phyloP scores from a whole-genome alignment of 441 rosid species.

The Melastoma candidum region DNA sequence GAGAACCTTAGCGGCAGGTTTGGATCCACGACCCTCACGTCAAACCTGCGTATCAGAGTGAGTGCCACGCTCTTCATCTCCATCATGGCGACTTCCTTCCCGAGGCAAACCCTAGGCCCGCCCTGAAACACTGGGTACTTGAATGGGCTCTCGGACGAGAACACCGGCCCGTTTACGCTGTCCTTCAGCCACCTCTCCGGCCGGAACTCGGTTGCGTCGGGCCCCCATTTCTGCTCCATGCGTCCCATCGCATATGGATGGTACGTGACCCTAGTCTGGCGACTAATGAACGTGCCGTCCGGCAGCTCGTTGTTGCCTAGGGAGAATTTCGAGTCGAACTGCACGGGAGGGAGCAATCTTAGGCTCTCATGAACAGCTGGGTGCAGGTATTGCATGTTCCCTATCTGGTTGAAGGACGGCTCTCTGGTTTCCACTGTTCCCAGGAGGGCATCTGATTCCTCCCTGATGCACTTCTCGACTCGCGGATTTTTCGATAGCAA shows the following conservation, averaged over 20 bases:
- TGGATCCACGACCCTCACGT: not conserved
- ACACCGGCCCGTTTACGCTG: not conserved
- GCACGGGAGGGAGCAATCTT: conserved; percentile 16
- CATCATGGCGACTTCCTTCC: conserved; percentile 10
- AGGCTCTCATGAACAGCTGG: conserved; percentile 16
- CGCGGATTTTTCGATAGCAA: conserved; percentile 30
- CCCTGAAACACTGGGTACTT: conserved; percentile 10
- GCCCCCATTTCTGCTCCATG: conserved; percentile 14
- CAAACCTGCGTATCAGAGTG: conserved; percentile 6
- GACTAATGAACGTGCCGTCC: conserved; percentile 7
- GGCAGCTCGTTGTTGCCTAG: conserved; percentile 7
- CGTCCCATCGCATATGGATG: conserved; percentile 18
- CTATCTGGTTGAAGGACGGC: conserved; percentile 22
- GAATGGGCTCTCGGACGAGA: conserved; percentile 6
- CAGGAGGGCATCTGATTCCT: conserved; percentile 35
- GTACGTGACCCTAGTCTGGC: conserved; percentile 11
- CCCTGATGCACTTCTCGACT: conserved; percentile 32
- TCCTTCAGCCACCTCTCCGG: conserved; percentile 16
- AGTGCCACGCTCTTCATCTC: conserved; percentile 12
- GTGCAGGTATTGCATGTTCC: conserved; percentile 17
- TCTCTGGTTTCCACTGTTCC: conserved; percentile 11
- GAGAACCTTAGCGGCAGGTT: not conserved
- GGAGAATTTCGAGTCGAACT: conserved; percentile 11
- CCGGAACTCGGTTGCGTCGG: conserved; percentile 13
- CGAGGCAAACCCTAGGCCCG: conserved; percentile 14